These are phyloP conservation scores for Eucalyptus victrix DNA, from an alignment of 345 rosid genomes.

Conservation along the genomic window DNA sequence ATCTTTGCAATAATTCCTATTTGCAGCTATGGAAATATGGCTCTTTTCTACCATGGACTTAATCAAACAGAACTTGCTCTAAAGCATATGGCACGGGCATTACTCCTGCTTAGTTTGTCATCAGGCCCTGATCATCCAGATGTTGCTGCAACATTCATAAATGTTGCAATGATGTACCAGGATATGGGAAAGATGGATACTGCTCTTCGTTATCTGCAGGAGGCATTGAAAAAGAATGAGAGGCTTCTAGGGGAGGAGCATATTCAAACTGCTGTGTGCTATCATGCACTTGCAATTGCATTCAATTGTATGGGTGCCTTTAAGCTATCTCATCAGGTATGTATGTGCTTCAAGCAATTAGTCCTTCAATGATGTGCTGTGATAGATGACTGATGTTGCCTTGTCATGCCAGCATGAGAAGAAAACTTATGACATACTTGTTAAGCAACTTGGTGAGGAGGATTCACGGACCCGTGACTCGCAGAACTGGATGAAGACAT, in stretches of 20 bases:
- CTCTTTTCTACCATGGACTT: slow-evolving; percentile 97
- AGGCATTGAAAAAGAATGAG: slow-evolving; percentile 95
- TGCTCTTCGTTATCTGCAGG: slow-evolving; percentile 97
- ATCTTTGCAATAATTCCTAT: neutral
- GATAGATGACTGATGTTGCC: neutral
- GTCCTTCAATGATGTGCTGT: neutral
- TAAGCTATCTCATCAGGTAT: slow-evolving; percentile 94
- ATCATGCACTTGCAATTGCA: slow-evolving; percentile 98
- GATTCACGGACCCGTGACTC: slow-evolving; percentile 94
- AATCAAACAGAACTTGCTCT: slow-evolving; percentile 92
- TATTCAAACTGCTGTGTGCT: slow-evolving; percentile 98
- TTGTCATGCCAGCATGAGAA: slow-evolving; percentile 73
- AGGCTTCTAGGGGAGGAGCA: slow-evolving; percentile 92
- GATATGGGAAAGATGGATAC: slow-evolving; percentile 96
- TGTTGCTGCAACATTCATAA: slow-evolving; percentile 96
- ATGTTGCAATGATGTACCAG: slow-evolving; percentile 99
- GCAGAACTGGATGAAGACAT: slow-evolving; percentile 87
- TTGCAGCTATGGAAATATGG: slow-evolving; percentile 97
- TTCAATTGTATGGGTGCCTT: slow-evolving; percentile 94
- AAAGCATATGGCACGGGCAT: slow-evolving; percentile 91
- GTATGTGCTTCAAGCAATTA: neutral
- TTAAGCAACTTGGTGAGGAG: slow-evolving; percentile 91
- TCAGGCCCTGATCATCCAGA: slow-evolving; percentile 98
- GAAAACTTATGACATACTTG: slow-evolving; percentile 95
- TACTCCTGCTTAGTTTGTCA: slow-evolving; percentile 83